These are phyloP conservation scores for Takashimella koratensis DNA, from an alignment of 1,284 basidiomycete genomes.

Conservation along the genomic window DNA sequence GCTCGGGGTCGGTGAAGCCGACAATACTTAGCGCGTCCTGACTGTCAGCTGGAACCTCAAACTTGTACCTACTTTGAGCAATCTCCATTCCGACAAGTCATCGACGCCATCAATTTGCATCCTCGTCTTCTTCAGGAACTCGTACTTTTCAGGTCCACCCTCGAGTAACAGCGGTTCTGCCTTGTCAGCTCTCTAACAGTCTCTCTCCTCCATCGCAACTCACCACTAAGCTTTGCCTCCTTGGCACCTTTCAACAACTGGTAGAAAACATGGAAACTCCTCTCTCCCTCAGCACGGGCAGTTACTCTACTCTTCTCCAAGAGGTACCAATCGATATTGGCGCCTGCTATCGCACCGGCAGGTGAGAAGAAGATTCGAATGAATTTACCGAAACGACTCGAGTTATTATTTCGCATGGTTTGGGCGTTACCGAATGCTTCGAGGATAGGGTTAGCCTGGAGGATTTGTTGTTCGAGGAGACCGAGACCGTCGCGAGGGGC, in stretches of 20 bases:
- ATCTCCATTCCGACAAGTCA: slow-evolving; percentile 82
- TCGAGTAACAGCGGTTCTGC: slow-evolving; percentile 72
- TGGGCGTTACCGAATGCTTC: slow-evolving; percentile 99
- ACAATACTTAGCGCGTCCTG: slow-evolving; percentile 41
- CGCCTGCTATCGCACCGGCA: slow-evolving; percentile 91
- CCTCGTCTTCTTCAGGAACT: slow-evolving; percentile 85
- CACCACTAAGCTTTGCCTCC: slow-evolving; percentile 61
- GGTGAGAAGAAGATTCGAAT: slow-evolving; percentile 93
- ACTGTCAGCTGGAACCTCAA: not conserved
- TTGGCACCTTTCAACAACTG: slow-evolving; percentile 72
- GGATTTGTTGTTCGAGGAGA: slow-evolving; percentile 89
- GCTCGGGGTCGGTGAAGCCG: slow-evolving; percentile 75
- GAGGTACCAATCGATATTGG: slow-evolving; percentile 99
- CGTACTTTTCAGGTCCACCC: slow-evolving; percentile 75
- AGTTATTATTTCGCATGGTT: slow-evolving; percentile 98
- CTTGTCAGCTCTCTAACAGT: not conserved
- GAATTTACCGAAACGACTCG: slow-evolving; percentile 94
- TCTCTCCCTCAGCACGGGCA: slow-evolving; percentile 78
- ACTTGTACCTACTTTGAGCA: slow-evolving; percentile 60
- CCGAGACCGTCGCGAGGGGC: slow-evolving; percentile 57
- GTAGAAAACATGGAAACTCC: slow-evolving; percentile 97
- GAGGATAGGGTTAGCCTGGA: slow-evolving; percentile 96
- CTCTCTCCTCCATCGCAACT: slow-evolving; percentile 15
- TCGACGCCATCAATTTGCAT: slow-evolving; percentile 92
- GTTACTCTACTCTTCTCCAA: slow-evolving; percentile 97